A percentile compares a stretch with the other conserved stretches of the same genome.
Evolutionary conservation across 2,329 filamentous ascomycete genomes (phyloP).

Genomic region (Xenoacremonium recifei): DNA sequence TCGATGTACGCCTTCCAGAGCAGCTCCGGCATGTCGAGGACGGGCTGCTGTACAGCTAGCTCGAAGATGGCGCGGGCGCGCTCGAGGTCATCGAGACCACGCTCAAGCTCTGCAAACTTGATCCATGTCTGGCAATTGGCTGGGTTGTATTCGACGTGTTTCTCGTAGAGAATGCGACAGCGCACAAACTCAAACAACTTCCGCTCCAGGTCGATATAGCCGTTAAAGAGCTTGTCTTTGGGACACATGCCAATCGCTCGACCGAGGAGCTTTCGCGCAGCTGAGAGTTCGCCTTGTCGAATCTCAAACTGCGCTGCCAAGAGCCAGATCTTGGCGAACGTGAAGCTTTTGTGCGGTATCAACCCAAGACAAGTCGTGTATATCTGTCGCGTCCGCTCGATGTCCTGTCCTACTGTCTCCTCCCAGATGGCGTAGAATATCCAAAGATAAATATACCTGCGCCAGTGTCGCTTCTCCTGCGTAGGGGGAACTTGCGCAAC

Average conservation of each 20-base stretch:
- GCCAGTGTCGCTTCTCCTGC: slow-evolving; percentile 95
- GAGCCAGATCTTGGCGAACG: slow-evolving; percentile 95
- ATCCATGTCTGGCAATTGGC: slow-evolving; percentile 95
- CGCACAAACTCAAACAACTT: slow-evolving; percentile 92
- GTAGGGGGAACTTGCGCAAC: slow-evolving; percentile 94
- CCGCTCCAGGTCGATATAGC: slow-evolving; percentile 89
- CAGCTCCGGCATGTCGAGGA: slow-evolving; percentile 94
- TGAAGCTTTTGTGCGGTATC: slow-evolving; percentile 95
- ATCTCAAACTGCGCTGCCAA: slow-evolving; percentile 92
- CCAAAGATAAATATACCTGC: slow-evolving; percentile 96
- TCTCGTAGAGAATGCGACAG: slow-evolving; percentile 89
- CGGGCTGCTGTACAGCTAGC: slow-evolving; percentile 76
- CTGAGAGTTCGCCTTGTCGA: slow-evolving; percentile 75
- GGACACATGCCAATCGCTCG: slow-evolving; percentile 91
- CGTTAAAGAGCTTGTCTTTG: slow-evolving; percentile 92
- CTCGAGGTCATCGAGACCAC: slow-evolving; percentile 85
- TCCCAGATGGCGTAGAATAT: slow-evolving; percentile 97
- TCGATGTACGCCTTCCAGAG: slow-evolving; percentile 99
- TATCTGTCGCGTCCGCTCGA: slow-evolving; percentile 78
- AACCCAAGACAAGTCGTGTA: slow-evolving; percentile 86
- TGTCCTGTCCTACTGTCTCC: slow-evolving; percentile 79
- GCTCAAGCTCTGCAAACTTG: slow-evolving; percentile 89
- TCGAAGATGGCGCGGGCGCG: slow-evolving; percentile 90
- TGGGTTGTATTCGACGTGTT: slow-evolving; percentile 89
- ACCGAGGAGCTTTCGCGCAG: slow-evolving; percentile 85